Evolutionary conservation across 2,329 filamentous ascomycete genomes (phyloP).

Genomic region (Thielaviopsis musarum): DNA sequence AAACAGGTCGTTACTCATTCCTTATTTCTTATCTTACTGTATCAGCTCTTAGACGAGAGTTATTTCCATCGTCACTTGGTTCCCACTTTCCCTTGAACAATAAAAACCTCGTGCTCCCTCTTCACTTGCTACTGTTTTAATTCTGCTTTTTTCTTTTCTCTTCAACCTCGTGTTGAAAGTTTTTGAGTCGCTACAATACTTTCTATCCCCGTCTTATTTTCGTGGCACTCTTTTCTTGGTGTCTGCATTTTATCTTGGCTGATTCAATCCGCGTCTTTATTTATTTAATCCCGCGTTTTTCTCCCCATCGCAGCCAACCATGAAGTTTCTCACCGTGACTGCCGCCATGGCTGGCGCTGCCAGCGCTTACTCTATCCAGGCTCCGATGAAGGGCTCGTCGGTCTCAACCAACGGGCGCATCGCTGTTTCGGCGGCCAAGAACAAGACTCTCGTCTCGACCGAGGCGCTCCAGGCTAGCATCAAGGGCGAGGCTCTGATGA

Average conservation of each 20-base stretch:
- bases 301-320: neutral
- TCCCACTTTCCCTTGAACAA: neutral
- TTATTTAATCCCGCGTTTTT: neutral
- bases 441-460: slow-evolving; percentile 32
- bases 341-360: slow-evolving; percentile 9
- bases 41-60: neutral
- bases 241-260: neutral
- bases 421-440: slow-evolving; percentile 10
- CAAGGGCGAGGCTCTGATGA: slow-evolving; percentile 35
- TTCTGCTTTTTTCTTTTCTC: neutral
- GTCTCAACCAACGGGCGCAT: neutral
- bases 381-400: slow-evolving; percentile 2
- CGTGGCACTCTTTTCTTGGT: neutral
- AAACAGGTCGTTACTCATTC: too few species aligned
- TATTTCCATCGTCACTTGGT: neutral
- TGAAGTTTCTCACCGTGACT: slow-evolving; percentile 9
- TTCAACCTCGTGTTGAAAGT: neutral
- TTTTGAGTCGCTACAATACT: too few species aligned
- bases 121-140: neutral
- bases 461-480: slow-evolving; percentile 41
- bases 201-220: neutral
- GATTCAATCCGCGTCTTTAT: neutral
- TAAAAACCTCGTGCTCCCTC: neutral
- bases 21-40: neutral
- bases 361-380: slow-evolving; percentile 8